These are phyloP conservation scores for Dipodascopsis uninucleata DNA, from an alignment of 805 yeast genomes.

Conservation along the genomic window DNA sequence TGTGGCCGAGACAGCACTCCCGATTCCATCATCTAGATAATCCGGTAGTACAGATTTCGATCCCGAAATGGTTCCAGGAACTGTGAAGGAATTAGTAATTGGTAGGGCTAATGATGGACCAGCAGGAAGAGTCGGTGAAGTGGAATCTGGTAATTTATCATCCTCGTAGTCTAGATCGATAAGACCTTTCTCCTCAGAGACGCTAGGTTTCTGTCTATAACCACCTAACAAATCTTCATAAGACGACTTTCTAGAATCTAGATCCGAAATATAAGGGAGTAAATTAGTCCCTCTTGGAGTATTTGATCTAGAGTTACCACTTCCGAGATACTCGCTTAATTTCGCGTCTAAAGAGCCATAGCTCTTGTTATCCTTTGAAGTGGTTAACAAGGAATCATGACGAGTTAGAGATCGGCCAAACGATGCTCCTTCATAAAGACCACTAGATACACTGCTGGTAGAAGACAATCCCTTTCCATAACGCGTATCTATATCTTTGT, in stretches of 20 bases:
- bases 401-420: slow-evolving; percentile 15
- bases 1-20: not conserved
- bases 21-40: not conserved
- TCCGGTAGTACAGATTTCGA: slow-evolving; percentile 1
- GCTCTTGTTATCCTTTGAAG: slow-evolving; percentile 2
- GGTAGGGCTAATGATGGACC: slow-evolving; percentile 4
- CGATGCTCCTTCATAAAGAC: slow-evolving; percentile 20
- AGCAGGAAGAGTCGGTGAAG: not conserved
- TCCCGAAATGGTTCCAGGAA: slow-evolving; percentile 1
- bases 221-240: not conserved
- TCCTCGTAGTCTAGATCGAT: slow-evolving; percentile 22
- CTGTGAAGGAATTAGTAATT: not conserved
- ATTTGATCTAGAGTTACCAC: too few relatives aligned
- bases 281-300: not conserved
- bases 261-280: too few relatives aligned
- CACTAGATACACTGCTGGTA: too few relatives aligned
- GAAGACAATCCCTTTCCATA: too few relatives aligned
- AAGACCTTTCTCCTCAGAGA: too few relatives aligned
- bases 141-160: slow-evolving; percentile 1
- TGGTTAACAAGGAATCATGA: slow-evolving; percentile 18
- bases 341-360: slow-evolving; percentile 21
- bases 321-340: slow-evolving; percentile 17
- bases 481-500: too few relatives aligned
- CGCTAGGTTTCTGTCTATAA: slow-evolving; percentile 1
- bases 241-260: slow-evolving; percentile 1